A percentile compares a stretch with the other conserved stretches of the same genome.
Conservation (phyloP, 1,284 basidiomycete species). For the Moniliophthora roreri region DNA sequence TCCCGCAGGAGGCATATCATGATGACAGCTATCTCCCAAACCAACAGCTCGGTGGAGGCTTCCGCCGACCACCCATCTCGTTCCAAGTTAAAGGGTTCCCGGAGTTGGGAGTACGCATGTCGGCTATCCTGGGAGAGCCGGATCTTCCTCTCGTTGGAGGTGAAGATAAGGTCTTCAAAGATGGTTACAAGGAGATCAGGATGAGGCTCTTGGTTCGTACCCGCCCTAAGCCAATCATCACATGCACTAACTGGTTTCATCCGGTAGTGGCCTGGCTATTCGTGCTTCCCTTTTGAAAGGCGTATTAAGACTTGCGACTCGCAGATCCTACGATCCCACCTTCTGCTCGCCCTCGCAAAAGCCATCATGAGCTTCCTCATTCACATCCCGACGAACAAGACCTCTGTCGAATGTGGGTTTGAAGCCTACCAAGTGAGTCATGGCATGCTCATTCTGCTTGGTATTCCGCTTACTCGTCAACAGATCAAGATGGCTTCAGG, state of each 20-base stretch:
- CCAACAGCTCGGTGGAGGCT: not conserved
- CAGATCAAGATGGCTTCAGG: not conserved
- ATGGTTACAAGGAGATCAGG: constrained; percentile 17
- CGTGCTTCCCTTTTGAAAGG: constrained; percentile 25
- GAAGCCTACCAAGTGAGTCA: constrained; percentile 32
- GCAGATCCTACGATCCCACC: constrained; percentile 16
- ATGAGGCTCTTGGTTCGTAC: constrained; percentile 13
- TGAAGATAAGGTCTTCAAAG: constrained; percentile 15
- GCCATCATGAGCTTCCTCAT: constrained; percentile 26
- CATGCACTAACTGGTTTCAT: not conserved
- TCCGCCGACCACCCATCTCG: constrained; percentile 13
- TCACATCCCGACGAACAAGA: constrained; percentile 25
- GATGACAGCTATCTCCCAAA: not conserved
- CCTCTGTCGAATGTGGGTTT: constrained; percentile 29
- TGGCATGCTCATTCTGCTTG: not conserved
- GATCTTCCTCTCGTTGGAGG: constrained; percentile 14
- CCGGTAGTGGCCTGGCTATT: constrained; percentile 35
- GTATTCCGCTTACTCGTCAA: not conserved
- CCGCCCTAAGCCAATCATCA: too few species aligned
- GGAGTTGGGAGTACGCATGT: constrained; percentile 16
- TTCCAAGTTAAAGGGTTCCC: constrained; percentile 13
- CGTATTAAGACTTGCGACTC: constrained; percentile 25
- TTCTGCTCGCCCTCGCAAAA: constrained; percentile 28
- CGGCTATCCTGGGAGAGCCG: constrained; percentile 7
- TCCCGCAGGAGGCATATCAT: constrained; percentile 7